These are phyloP conservation scores for Heterobasidion occidentale DNA, from an alignment of 1,284 basidiomycete genomes.

Conservation along the genomic window DNA sequence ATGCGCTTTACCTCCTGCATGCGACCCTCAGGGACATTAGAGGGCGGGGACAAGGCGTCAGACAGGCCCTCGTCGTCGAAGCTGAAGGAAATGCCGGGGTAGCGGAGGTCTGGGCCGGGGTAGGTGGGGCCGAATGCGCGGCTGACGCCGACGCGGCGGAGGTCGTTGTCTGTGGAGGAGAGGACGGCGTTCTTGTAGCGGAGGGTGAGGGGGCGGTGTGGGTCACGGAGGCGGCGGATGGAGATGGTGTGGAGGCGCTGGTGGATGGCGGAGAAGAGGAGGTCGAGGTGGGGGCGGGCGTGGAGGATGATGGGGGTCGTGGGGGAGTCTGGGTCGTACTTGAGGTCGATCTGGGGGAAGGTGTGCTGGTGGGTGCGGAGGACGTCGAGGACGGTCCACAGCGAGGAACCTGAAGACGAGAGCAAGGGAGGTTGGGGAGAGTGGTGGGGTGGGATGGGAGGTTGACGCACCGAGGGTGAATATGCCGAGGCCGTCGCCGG, in stretches of 20 bases:
- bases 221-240: constrained; percentile 54
- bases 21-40: constrained; percentile 37
- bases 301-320: constrained; percentile 73
- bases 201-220: constrained; percentile 56
- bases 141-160: constrained; percentile 62
- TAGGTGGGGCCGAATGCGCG: constrained; percentile 82
- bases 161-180: constrained; percentile 46
- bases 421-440: background rate
- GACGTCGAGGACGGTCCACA: constrained; percentile 75
- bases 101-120: constrained; percentile 66
- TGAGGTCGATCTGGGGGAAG: constrained; percentile 79
- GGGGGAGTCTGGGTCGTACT: constrained; percentile 74
- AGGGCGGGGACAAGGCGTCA: constrained; percentile 36
- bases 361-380: constrained; percentile 53
- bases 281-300: constrained; percentile 69
- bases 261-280: constrained; percentile 69
- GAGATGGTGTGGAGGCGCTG: constrained; percentile 75
- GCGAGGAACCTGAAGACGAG: constrained; percentile 51
- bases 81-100: constrained; percentile 79
- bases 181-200: constrained; percentile 64
- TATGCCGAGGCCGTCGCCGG: constrained; percentile 70
- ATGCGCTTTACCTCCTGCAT: constrained; percentile 70
- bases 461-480: constrained; percentile 61
- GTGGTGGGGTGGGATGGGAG: constrained; percentile 2
- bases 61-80: constrained; percentile 60